These are phyloP conservation scores for Isatis tinctoria DNA, from an alignment of 345 rosid genomes.

Conservation along the genomic window DNA sequence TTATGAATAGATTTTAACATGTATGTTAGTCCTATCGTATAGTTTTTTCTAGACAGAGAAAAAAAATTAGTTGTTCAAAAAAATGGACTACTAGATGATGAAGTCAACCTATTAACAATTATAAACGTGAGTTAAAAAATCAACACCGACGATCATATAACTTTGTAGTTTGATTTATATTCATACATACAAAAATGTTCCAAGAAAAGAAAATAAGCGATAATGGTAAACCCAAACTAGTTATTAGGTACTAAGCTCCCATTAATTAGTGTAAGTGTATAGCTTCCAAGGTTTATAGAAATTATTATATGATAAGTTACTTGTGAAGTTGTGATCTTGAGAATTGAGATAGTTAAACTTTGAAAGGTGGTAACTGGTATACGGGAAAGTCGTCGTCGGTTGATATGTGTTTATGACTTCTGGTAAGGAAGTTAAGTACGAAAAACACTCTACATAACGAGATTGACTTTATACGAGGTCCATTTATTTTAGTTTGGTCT, in stretches of 20 bases:
- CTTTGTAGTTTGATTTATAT: background rate
- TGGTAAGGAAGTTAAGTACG: constrained; percentile 29
- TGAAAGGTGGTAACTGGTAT: constrained; percentile 1
- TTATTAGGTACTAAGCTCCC: background rate
- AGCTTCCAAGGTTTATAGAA: background rate
- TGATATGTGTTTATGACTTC: constrained; percentile 5
- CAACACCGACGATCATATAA: background rate
- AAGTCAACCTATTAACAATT: background rate
- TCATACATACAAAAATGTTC: background rate
- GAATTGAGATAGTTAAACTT: constrained; percentile 1
- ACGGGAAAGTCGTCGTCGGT: constrained; percentile 21
- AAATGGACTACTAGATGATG: background rate
- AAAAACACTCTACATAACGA: constrained; percentile 17
- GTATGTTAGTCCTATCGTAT: background rate
- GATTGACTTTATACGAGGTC: constrained; percentile 21
- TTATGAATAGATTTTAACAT: background rate
- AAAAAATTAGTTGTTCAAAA: background rate
- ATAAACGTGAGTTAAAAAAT: background rate
- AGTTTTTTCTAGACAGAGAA: background rate
- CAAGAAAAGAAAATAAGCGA: background rate
- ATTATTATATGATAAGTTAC: background rate
- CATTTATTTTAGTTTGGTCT: constrained; percentile 21
- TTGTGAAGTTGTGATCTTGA: background rate
- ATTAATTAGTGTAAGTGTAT: background rate
- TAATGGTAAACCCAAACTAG: background rate